These are phyloP conservation scores for Lasiodiplodia gonubiensis DNA, from an alignment of 2,329 filamentous ascomycete genomes.

Conservation along the genomic window DNA sequence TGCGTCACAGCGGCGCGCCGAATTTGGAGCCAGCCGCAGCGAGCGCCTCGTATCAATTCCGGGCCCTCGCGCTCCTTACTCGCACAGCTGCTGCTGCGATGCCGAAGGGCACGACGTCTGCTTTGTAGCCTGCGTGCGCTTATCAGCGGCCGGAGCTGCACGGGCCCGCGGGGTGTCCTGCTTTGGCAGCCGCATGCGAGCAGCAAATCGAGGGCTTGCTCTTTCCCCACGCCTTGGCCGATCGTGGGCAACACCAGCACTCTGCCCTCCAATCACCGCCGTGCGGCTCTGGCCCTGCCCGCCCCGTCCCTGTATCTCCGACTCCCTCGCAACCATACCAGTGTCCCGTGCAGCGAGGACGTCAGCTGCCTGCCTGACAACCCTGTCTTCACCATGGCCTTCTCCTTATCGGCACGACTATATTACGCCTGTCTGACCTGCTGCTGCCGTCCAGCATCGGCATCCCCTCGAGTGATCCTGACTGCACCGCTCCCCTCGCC, in stretches of 20 bases:
- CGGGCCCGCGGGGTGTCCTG: constrained; percentile 1
- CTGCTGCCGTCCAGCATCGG: constrained; percentile 6
- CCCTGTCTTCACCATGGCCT: background rate
- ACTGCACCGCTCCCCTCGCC: background rate
- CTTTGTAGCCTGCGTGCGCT: background rate
- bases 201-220: constrained; percentile 11
- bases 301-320: constrained; percentile 17
- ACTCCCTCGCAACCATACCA: background rate
- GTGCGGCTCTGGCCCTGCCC: constrained; percentile 16
- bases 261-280: constrained; percentile 7
- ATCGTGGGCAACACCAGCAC: constrained; percentile 9
- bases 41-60: constrained; percentile 6
- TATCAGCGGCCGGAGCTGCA: constrained; percentile 21
- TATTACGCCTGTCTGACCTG: constrained; percentile 19
- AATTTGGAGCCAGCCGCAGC: background rate
- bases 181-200: constrained; percentile 25
- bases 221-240: constrained; percentile 23
- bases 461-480: constrained; percentile 6
- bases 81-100: constrained; percentile 6
- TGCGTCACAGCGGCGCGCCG: background rate
- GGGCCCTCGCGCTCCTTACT: background rate
- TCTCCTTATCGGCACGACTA: constrained; percentile 13
- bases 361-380: constrained; percentile 17
- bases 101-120: constrained; percentile 4
- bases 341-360: constrained; percentile 12